Percentiles rank a stretch among this genome's conserved stretches.
These are phyloP conservation scores for Chernovozyma aurita DNA, from an alignment of 1,139 yeast genomes.

Conservation along the genomic window DNA sequence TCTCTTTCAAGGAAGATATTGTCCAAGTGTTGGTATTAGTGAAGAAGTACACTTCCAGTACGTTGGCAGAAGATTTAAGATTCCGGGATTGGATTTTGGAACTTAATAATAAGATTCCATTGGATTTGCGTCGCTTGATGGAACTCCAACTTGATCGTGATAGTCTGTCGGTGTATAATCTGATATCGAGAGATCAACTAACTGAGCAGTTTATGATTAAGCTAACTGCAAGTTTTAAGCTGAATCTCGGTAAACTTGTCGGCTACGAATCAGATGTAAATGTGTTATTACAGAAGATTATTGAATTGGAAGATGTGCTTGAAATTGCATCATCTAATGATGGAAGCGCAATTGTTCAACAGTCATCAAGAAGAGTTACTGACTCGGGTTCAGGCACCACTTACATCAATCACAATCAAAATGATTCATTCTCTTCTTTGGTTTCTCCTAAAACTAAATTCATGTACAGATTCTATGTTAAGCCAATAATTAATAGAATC, in stretches of 20 bases:
- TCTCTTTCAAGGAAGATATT: slow-evolving; percentile 60
- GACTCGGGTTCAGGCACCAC: neutral
- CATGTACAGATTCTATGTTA: slow-evolving; percentile 32
- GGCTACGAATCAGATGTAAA: slow-evolving; percentile 43
- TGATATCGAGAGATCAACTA: slow-evolving; percentile 33
- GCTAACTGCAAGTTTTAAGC: slow-evolving; percentile 35
- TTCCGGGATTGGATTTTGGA: slow-evolving; percentile 42
- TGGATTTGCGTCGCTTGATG: slow-evolving; percentile 30
- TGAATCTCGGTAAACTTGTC: slow-evolving; percentile 31
- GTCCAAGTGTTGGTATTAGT: slow-evolving; percentile 53
- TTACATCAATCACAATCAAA: too few species aligned
- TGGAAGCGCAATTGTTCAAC: neutral
- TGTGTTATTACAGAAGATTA: slow-evolving; percentile 26
- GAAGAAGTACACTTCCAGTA: slow-evolving; percentile 27
- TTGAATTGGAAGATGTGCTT: slow-evolving; percentile 39
- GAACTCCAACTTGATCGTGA: slow-evolving; percentile 28
- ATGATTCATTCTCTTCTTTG: slow-evolving; percentile 7
- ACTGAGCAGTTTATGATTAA: slow-evolving; percentile 29
- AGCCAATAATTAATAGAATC: slow-evolving; percentile 44
- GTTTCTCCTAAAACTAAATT: slow-evolving; percentile 25
- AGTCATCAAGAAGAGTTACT: too few species aligned
- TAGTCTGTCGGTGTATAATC: slow-evolving; percentile 11
- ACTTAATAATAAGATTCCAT: slow-evolving; percentile 30
- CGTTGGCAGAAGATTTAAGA: slow-evolving; percentile 19
- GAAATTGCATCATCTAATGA: slow-evolving; percentile 33